These are phyloP conservation scores for Corylus avellana DNA, from an alignment of 306 rosid genomes.

Conservation along the genomic window DNA sequence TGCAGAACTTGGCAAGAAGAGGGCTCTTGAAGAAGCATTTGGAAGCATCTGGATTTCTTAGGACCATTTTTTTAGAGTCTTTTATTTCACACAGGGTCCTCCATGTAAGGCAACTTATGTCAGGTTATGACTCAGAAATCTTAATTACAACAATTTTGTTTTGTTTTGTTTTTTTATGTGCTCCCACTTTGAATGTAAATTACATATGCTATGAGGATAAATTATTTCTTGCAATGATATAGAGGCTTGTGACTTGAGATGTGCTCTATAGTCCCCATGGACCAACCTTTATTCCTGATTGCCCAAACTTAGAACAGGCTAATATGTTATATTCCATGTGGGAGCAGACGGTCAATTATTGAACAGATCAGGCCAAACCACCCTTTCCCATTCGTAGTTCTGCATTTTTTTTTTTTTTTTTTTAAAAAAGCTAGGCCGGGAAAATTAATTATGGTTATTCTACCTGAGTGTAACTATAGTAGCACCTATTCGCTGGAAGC, in stretches of 20 bases:
- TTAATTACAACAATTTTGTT: too few relatives aligned
- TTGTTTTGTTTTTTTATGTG: background rate
- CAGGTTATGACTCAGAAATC: background rate
- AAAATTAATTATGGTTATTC: too few relatives aligned
- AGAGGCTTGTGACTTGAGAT: background rate
- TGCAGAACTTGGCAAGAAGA: conserved; percentile 64
- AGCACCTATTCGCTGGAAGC: too few relatives aligned
- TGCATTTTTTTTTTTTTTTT: too few relatives aligned
- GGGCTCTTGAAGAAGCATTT: conserved; percentile 90
- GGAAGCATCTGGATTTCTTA: conserved; percentile 80
- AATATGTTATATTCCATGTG: background rate
- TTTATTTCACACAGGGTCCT: background rate
- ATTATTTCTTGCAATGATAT: background rate
- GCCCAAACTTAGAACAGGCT: background rate
- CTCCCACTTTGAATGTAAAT: background rate
- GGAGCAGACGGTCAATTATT: background rate
- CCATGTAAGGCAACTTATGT: background rate
- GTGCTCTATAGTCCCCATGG: background rate
- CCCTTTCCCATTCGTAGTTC: too few relatives aligned
- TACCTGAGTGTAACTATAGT: too few relatives aligned
- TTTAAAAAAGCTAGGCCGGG: too few relatives aligned
- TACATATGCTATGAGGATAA: background rate
- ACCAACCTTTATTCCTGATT: background rate
- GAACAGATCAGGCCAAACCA: background rate
- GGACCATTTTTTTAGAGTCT: background rate